A percentile compares a stretch with the other conserved stretches of the same genome.
phyloP scores from a whole-genome alignment of 139 green algal species.

The Chlamydomonas eustigma region DNA sequence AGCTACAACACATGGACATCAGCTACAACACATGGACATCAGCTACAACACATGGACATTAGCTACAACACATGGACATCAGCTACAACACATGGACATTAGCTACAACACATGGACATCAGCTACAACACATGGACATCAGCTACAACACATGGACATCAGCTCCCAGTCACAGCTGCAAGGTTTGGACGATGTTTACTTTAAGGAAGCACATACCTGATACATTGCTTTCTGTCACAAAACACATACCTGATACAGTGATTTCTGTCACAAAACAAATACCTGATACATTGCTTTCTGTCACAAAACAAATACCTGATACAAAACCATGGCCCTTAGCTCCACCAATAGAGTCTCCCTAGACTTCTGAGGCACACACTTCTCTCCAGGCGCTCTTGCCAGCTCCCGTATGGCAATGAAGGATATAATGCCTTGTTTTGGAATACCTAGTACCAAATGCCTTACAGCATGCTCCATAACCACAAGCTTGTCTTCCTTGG shows the following conservation, averaged over 20 bases:
- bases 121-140: no score
- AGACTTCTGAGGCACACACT: conserved; percentile 34
- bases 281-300: background rate
- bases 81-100: no score
- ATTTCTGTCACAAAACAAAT: background rate
- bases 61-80: no score
- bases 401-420: no score
- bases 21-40: no score
- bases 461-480: background rate
- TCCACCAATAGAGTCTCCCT: conserved; percentile 47
- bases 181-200: background rate
- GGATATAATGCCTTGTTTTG: conserved; percentile 9
- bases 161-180: background rate
- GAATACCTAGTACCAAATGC: background rate
- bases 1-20: no score
- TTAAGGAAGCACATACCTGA: background rate
- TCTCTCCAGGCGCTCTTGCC: conserved; percentile 16
- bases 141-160: no score
- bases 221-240: background rate
- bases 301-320: conserved; percentile 16
- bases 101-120: no score
- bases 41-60: no score
- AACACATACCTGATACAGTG: background rate
- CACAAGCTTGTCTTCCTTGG: background rate
- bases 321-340: conserved; percentile 39